Percentiles rank a stretch among this genome's conserved stretches.
phyloP scores from a whole-genome alignment of 163 green algal genomes.

The Volvox carteri region DNA sequence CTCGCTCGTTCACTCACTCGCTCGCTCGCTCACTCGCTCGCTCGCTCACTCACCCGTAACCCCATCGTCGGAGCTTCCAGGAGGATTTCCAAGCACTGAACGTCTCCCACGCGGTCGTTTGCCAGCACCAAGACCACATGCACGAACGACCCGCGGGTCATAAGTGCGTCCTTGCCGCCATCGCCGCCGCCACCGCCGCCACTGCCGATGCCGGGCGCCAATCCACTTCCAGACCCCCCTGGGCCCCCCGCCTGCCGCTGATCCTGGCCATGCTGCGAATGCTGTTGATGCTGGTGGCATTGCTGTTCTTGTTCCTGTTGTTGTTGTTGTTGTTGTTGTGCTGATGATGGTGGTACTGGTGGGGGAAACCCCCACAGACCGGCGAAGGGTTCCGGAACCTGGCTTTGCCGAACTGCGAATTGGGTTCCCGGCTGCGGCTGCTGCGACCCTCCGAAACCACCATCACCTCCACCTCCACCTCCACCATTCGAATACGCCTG shows the following conservation, averaged over 20 bases:
- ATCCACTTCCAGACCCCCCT: too few relatives aligned
- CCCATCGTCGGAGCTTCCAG: conserved; percentile 24
- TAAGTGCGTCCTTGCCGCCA: background rate
- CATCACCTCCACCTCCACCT: too few relatives aligned
- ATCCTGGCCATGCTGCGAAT: background rate
- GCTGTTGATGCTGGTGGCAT: background rate
- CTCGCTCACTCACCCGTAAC: background rate
- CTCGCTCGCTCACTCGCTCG: background rate
- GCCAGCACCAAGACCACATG: conserved; percentile 19
- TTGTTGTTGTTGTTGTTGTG: background rate
- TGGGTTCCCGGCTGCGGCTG: background rate
- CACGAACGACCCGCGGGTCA: background rate
- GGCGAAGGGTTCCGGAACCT: background rate
- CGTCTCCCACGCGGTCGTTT: conserved; percentile 16
- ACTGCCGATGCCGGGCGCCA: background rate
- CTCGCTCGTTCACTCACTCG: background rate
- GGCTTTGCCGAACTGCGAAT: too few relatives aligned
- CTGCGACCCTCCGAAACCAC: too few relatives aligned
- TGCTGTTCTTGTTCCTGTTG: background rate
- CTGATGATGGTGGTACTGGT: background rate
- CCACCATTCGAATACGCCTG: background rate
- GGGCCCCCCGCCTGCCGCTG: background rate
- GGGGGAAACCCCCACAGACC: background rate
- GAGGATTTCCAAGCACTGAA: conserved; percentile 24
- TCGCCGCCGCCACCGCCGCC: background rate